Conservation (phyloP, 164 flowering plant species). For the Cinnamomum chago region DNA sequence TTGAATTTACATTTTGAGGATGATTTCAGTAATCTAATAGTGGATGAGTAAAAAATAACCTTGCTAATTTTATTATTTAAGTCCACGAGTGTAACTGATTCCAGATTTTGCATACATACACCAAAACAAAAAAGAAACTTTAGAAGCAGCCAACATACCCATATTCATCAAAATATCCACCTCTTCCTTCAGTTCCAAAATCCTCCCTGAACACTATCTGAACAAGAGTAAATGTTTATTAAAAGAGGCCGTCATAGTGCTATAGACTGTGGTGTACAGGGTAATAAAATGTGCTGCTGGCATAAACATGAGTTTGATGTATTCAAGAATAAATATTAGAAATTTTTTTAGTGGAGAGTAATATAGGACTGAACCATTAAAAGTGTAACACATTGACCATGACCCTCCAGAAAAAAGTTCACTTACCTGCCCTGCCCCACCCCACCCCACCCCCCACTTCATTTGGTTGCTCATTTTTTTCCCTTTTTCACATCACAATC, state of each 20-base stretch:
- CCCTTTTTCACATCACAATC: neutral
- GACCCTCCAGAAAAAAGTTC: too few relatives aligned
- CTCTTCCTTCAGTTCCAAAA: constrained; percentile 86
- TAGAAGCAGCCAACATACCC: constrained; percentile 41
- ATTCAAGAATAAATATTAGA: neutral
- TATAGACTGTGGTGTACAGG: neutral
- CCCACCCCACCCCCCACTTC: too few relatives aligned
- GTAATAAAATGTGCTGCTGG: neutral
- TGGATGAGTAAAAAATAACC: too few relatives aligned
- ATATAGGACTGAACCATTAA: neutral
- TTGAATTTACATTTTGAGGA: neutral
- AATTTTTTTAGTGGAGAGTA: neutral
- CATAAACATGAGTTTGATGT: neutral
- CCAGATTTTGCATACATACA: neutral
- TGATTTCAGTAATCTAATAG: neutral
- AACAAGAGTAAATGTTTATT: neutral
- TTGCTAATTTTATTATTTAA: too few relatives aligned
- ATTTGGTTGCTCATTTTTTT: neutral
- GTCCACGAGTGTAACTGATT: too few relatives aligned
- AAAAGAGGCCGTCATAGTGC: neutral
- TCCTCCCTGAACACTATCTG: constrained; percentile 84
- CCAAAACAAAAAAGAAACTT: neutral
- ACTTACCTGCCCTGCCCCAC: too few relatives aligned
- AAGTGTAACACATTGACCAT: too few relatives aligned
- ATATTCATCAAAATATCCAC: constrained; percentile 85